Conservation (phyloP, 2,329 filamentous ascomycete species). For the Plectosphaerella sp. region DNA sequence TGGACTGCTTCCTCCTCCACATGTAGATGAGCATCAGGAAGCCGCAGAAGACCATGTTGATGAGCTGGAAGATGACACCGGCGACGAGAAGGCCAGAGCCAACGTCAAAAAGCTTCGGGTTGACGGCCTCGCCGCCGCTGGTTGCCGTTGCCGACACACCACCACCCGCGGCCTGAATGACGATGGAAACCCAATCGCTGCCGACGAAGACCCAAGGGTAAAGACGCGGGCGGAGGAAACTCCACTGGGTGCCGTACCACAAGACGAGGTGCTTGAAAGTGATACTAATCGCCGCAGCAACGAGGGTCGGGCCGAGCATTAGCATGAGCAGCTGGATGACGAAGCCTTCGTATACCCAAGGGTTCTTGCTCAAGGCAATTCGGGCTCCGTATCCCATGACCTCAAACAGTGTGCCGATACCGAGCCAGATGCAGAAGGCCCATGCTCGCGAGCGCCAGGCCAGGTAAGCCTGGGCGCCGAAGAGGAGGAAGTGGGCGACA, state of each 20-base stretch:
- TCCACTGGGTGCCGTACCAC: constrained; percentile 32
- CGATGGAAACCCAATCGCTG: constrained; percentile 34
- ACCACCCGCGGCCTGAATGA: constrained; percentile 17
- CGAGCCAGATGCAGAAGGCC: constrained; percentile 27
- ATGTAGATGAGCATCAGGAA: constrained; percentile 14
- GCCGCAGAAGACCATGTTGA: constrained; percentile 18
- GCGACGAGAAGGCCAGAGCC: constrained; percentile 12
- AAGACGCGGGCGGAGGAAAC: constrained; percentile 29
- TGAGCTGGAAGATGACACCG: constrained; percentile 16
- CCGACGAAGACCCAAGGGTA: constrained; percentile 45
- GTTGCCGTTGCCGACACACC: constrained; percentile 13
- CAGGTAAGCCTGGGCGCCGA: constrained; percentile 25
- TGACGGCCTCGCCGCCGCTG: constrained; percentile 1
- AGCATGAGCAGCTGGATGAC: constrained; percentile 37
- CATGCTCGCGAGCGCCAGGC: constrained; percentile 30
- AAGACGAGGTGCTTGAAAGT: constrained; percentile 39
- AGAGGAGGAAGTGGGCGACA: constrained; percentile 24
- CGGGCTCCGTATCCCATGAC: constrained; percentile 35
- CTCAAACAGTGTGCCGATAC: constrained; percentile 33
- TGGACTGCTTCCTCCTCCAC: background rate
- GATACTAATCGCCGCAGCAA: constrained; percentile 38
- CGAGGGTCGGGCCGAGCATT: constrained; percentile 34
- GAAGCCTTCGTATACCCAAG: constrained; percentile 33
- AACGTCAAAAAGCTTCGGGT: background rate
- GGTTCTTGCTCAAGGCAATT: constrained; percentile 33